phyloP scores from a whole-genome alignment of 768 basidiomycete species.

The Lanmaoa rubissima region DNA sequence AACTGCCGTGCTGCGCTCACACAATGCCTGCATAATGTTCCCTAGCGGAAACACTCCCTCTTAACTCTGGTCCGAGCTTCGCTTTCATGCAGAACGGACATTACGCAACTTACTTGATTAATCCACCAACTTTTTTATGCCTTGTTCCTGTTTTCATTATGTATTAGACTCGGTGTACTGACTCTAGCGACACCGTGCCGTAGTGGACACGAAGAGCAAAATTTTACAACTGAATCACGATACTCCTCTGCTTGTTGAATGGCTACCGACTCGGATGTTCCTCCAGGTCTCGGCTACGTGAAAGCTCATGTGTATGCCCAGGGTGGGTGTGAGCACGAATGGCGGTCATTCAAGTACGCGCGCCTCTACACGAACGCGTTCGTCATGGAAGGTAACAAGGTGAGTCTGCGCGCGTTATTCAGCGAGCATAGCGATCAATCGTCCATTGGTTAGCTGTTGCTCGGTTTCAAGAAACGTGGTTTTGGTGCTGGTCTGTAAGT shows the following conservation, averaged over 20 bases:
- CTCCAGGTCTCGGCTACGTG: slow-evolving; percentile 42
- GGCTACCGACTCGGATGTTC: slow-evolving; percentile 22
- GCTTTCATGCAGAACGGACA: background rate
- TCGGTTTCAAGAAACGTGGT: slow-evolving; percentile 80
- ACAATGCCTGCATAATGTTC: background rate
- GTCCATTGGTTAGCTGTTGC: slow-evolving; percentile 49
- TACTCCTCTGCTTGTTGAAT: slow-evolving; percentile 3
- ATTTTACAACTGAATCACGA: background rate
- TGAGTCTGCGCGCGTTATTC: slow-evolving; percentile 14
- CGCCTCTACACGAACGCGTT: slow-evolving; percentile 72
- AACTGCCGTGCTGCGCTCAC: background rate
- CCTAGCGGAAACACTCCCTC: background rate
- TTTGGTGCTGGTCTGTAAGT: slow-evolving; percentile 63
- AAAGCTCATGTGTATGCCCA: slow-evolving; percentile 32
- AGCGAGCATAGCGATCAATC: background rate
- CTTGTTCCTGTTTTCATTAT: slow-evolving; percentile 6
- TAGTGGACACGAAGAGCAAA: background rate
- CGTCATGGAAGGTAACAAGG: slow-evolving; percentile 52
- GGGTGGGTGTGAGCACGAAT: slow-evolving; percentile 41
- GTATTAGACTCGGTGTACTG: slow-evolving; percentile 6
- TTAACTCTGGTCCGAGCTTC: background rate
- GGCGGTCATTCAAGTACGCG: slow-evolving; percentile 43
- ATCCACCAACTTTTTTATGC: background rate
- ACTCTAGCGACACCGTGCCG: background rate
- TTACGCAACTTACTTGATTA: slow-evolving; percentile 2